Evolutionary conservation across 2,329 filamentous ascomycete species (phyloP).

Genomic region (Aspergillus clavatus): DNA sequence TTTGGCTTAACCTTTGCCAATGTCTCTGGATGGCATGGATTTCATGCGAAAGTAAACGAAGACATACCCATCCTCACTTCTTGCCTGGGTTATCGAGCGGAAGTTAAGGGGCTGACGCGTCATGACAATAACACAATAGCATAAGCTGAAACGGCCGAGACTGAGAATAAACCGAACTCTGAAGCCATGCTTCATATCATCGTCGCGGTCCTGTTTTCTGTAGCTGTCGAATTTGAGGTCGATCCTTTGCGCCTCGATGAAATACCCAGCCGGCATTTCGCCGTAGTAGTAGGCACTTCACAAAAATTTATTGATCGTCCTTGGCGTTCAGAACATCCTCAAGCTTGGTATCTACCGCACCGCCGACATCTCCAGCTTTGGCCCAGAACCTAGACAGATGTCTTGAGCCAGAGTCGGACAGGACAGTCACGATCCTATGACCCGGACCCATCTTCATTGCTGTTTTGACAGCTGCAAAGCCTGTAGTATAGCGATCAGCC

Average conservation of each 20-base stretch:
- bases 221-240: no score
- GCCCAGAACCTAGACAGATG: conserved; percentile 52
- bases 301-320: conserved; percentile 28
- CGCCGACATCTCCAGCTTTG: conserved; percentile 45
- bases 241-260: background rate
- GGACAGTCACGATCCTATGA: conserved; percentile 45
- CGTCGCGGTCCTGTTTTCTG: no score
- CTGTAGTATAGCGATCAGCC: conserved; percentile 25
- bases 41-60: no score
- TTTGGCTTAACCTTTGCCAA: no score
- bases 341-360: conserved; percentile 41
- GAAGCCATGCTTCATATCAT: no score
- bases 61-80: no score
- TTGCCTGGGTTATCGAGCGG: no score
- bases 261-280: background rate
- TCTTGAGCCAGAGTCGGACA: conserved; percentile 48
- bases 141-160: no score
- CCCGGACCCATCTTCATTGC: conserved; percentile 45
- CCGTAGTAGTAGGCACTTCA: background rate
- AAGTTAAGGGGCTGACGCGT: no score
- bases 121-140: no score
- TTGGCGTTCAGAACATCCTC: conserved; percentile 43
- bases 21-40: no score
- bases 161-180: no score
- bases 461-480: conserved; percentile 45